Evolutionary conservation across 208 protist genomes (phyloP), one percentile per base, ranked within the genome.

Genomic region (Phytomonas serpens): DNA sequence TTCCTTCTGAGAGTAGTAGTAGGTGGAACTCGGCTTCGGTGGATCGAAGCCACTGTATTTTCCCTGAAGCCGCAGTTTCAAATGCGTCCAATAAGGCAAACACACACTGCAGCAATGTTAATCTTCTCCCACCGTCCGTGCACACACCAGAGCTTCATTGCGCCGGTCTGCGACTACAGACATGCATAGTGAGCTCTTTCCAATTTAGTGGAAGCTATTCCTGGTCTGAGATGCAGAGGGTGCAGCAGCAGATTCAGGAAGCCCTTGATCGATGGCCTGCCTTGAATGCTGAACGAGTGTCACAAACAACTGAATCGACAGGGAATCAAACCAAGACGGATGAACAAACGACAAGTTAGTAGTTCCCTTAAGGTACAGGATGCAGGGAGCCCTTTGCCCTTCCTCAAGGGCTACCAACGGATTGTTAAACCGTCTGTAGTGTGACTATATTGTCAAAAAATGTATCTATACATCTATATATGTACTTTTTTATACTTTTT

Each of bases 141-240:
- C 67, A 72, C 47, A 68, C 85, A 7, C 90, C 88, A 9, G 87
- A 93, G 79, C 81, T 84, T 62, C 83, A 93, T 77, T 95, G 88
- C 61, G 81, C 81, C 13, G 82, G 79, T 29, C 76, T 95, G 31
- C 77, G 74, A 31, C 75, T 95, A 67, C 79, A 84, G 23, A 70
- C 75, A 40, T 90, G 85, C 70, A 64, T 79, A 34, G 64, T 95
- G 61, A 57, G 73, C 47, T 71, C 69, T 37, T 72, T 83, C 65
- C 74, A 76, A 34, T 79, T 76, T 64, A 36, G 72, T 38, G 67
- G 65, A 33, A 42, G 71, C 29, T 62, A 33, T 4, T 66, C 67
- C 30, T 76, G 75, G 80, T 27, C 57, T 14, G 77, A 78, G 57
- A 85, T 94, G 72, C 78, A 71, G 23, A 77, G 72, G 63, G 73